Evolutionary conservation across 371 early-diverging fungal species (phyloP).

Genomic region (Apophysomyces sp.): DNA sequence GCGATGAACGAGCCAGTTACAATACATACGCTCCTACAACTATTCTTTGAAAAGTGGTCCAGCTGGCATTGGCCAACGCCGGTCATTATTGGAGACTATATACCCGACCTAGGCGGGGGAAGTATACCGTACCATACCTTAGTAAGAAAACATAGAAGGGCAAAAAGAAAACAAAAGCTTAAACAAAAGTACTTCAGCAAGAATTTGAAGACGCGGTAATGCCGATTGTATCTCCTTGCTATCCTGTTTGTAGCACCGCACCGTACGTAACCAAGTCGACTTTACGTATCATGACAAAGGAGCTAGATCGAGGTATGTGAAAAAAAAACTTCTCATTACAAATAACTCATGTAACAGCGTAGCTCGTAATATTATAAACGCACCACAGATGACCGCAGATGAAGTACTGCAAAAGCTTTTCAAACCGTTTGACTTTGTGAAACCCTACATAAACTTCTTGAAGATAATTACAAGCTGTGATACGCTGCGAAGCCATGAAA

Average conservation of each 20-base stretch:
- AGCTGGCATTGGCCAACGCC: conserved; percentile 43
- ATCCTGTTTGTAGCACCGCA: conserved; percentile 29
- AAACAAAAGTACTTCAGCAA: conserved; percentile 1
- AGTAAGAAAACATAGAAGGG: conserved; percentile 10
- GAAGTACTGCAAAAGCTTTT: conserved; percentile 25
- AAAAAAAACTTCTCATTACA: too few relatives aligned
- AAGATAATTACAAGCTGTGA: conserved; percentile 22
- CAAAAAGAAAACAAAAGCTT: not conserved
- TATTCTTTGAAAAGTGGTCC: conserved; percentile 33
- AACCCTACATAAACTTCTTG: conserved; percentile 26
- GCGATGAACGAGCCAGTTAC: conserved; percentile 1
- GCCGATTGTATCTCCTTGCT: conserved; percentile 46
- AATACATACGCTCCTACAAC: conserved; percentile 5
- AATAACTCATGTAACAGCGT: too few relatives aligned
- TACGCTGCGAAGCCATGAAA: conserved; percentile 28
- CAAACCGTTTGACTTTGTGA: conserved; percentile 20
- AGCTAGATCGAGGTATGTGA: conserved; percentile 41
- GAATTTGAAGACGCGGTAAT: conserved; percentile 31
- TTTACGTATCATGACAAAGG: conserved; percentile 19
- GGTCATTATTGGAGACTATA: conserved; percentile 23
- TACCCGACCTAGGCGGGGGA: conserved; percentile 24
- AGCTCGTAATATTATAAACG: not conserved
- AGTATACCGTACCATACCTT: conserved; percentile 7
- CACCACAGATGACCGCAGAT: not conserved
- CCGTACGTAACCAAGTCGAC: conserved; percentile 35